Base-by-base conservation (phyloP, 2,329 filamentous ascomycete species). In the Helotiales sp. region DNA sequence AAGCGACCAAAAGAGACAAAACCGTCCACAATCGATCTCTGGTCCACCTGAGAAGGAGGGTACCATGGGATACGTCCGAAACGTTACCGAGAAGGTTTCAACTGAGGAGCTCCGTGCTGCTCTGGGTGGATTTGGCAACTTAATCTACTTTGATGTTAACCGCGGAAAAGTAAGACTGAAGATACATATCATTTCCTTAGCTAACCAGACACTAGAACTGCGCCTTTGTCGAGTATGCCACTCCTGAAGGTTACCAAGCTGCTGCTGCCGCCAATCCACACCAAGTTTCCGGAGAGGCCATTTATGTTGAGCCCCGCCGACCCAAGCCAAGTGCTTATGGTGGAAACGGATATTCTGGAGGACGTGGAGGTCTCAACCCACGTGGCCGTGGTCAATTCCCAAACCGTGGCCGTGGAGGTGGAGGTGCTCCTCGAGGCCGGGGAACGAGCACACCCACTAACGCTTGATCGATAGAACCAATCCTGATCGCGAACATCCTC, bases 191-290 rank as follows among this genome's bases (percentile, higher is more conserved):
- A 43, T 22, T 22, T 37, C 13, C 3, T 15, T 32, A 65, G 72
- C 68, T 72, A 70, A 71, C 20, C 60, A 49, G 61, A 57, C 13
- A 67, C 32, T 77, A 97, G 95, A 97, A 96, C 85, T 97, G 93
- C 77, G 96, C 96, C 28, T 98, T 98, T 77, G 93, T 97, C 68
- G 96, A 99, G 79, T 99, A 96, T 80, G 91, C 89, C 77, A 91
- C 90, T 55, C 78, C 88, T 24, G 89, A 93, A 64, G 93, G 89
- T 55, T 97, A 97, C 81, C 87, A 93, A 79, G 91, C 92, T 70
- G 96, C 96, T 50, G 85, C 93, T 43, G 87, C 87, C 69, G 91
- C 90, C 73, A 98, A 96, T 82, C 95, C 95, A 40, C 93, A 97
- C 81, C 86, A 87, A 52, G 87, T 99, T 70, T 92, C 91, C 74